Evolutionary conservation across 2,329 filamentous ascomycete genomes (phyloP).

Genomic region (Venturia nashicola): DNA sequence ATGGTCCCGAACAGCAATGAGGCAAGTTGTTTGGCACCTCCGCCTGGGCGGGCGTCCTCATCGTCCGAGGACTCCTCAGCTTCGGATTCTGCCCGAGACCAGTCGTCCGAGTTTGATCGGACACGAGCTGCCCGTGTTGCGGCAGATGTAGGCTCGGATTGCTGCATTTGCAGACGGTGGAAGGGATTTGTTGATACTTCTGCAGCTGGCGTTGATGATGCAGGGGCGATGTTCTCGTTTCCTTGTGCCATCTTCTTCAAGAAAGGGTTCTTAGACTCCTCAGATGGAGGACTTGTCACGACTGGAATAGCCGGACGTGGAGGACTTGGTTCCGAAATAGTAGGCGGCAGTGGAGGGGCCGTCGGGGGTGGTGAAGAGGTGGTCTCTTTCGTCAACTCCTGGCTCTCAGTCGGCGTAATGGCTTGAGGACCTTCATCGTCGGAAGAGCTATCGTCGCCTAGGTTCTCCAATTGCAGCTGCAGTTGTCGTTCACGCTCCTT

Average conservation of each 20-base stretch:
- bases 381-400: conserved; percentile 33
- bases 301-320: conserved; percentile 27
- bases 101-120: conserved; percentile 55
- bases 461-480: conserved; percentile 71
- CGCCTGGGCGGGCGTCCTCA: conserved; percentile 67
- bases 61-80: conserved; percentile 57
- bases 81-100: conserved; percentile 68
- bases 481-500: conserved; percentile 83
- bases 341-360: conserved; percentile 21
- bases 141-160: conserved; percentile 31
- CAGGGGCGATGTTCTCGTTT: conserved; percentile 25
- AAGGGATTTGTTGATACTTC: conserved; percentile 88
- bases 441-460: conserved; percentile 63
- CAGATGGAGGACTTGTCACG: conserved; percentile 40
- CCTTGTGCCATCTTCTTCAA: conserved; percentile 76
- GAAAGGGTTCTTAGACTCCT: conserved; percentile 84
- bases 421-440: conserved; percentile 71
- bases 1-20: conserved; percentile 95
- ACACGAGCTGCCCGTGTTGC: conserved; percentile 38
- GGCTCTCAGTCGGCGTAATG: conserved; percentile 50
- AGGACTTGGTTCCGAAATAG: conserved; percentile 38
- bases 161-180: conserved; percentile 66
- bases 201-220: conserved; percentile 31
- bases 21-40: conserved; percentile 80
- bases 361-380: conserved; percentile 37